Conservation (phyloP, 805 yeast species). For the Pichia scutulata region DNA sequence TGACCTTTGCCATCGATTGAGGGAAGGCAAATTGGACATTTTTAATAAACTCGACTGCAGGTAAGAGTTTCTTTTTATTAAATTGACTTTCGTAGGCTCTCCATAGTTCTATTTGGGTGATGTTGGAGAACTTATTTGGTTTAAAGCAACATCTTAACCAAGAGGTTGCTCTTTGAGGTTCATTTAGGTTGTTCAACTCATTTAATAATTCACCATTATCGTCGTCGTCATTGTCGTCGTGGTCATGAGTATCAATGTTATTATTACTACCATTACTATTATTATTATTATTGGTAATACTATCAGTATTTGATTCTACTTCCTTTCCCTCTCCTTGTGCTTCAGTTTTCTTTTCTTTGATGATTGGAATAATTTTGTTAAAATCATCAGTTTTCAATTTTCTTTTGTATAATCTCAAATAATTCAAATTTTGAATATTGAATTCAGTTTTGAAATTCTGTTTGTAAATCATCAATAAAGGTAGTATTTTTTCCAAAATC, state of each 20-base stretch:
- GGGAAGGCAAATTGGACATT: constrained; percentile 87
- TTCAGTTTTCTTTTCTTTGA: no score
- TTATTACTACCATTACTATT: no score
- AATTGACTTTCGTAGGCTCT: constrained; percentile 88
- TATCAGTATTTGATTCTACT: no score
- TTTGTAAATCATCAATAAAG: constrained; percentile 50
- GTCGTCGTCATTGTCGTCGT: no score
- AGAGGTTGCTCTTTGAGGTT: constrained; percentile 85
- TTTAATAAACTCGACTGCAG: constrained; percentile 95
- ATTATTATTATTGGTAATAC: no score
- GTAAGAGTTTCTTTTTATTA: constrained; percentile 59
- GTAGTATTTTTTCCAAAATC: constrained; percentile 51
- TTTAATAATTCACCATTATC: constrained; percentile 38
- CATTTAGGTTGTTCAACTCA: constrained; percentile 59
- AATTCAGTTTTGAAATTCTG: constrained; percentile 32
- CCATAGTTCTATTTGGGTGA: constrained; percentile 94
- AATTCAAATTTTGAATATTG: constrained; percentile 25
- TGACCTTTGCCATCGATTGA: constrained; percentile 88
- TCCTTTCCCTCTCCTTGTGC: no score
- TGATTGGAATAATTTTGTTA: constrained; percentile 8
- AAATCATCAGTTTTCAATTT: constrained; percentile 29
- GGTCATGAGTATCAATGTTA: no score
- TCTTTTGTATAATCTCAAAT: constrained; percentile 41
- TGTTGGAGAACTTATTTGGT: constrained; percentile 70
- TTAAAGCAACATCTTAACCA: constrained; percentile 93